Conservation (phyloP, 768 basidiomycete species). For the Chlorophyllum brunneum region DNA sequence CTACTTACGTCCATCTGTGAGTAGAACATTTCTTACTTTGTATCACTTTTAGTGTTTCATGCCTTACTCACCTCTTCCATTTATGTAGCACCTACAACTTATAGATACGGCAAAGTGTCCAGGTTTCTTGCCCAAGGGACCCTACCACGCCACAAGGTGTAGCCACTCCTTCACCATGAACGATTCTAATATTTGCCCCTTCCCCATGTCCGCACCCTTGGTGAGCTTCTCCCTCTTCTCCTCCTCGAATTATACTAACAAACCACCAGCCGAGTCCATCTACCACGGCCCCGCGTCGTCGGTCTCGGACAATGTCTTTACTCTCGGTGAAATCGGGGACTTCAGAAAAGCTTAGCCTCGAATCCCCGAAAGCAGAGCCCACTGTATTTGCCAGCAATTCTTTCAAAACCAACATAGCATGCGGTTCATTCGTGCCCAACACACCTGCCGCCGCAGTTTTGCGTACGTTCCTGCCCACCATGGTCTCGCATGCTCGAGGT, state of each 20-base stretch:
- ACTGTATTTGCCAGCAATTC: constrained; percentile 18
- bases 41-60: not conserved
- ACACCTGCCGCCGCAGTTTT: constrained; percentile 3
- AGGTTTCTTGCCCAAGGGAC: not conserved
- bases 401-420: constrained; percentile 21
- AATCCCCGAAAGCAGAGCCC: constrained; percentile 22
- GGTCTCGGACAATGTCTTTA: constrained; percentile 24
- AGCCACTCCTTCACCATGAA: not conserved
- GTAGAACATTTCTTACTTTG: not conserved
- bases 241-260: not conserved
- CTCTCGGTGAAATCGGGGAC: constrained; percentile 23
- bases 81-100: not conserved
- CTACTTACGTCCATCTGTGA: not conserved
- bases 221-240: not conserved
- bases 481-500: not conserved
- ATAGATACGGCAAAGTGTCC: not conserved
- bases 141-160: not conserved
- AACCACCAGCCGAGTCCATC: not conserved
- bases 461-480: constrained; percentile 5
- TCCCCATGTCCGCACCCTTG: not conserved
- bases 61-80: not conserved
- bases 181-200: not conserved
- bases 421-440: constrained; percentile 25
- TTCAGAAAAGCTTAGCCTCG: constrained; percentile 19
- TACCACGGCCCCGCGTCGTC: not conserved